Base-by-base conservation (phyloP, 768 basidiomycete species). In the Kwoniella sp. region DNA sequence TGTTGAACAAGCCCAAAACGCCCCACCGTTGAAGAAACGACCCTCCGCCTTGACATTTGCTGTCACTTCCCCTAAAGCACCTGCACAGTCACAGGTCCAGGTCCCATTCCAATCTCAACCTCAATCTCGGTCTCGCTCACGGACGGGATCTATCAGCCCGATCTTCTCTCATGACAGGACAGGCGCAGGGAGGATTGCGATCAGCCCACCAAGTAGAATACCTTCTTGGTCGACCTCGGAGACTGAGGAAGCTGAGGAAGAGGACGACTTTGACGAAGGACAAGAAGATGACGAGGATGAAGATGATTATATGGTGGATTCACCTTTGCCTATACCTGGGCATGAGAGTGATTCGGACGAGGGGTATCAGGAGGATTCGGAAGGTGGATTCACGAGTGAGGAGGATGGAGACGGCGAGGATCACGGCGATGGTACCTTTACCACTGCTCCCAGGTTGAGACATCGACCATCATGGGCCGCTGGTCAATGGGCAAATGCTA, bases 321-420 rank as follows among this genome's bases (percentile, higher is more conserved):
- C 62, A 19, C 62, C 62, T 4, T 53, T 64, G 27, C 62, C 62
- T 25, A 64, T 64, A n/a, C 62, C 62, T 21, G 62, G 62, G 15
- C 62, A 64, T 33, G 62, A 63, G 30, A 63, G 61, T 17, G 61
- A 64, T 58, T 56, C 56, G 13, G 60, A 59, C 36, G 46, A 55
- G 21, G 64, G 64, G 4, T 65, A 65, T 46, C 53, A 55, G 17
- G 64, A 65, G 47, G 64, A 65, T 22, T 49, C 51, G 30, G 64
- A 65, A 56, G 64, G 53, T 50, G 64, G 58, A 25, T 59, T 54
- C 37, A 65, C 64, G 13, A 52, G 57, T 21, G 64, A 65, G 30
- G 64, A 65, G 15, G 56, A 59, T 17, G 58, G 22, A 2, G 50
- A 55, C 17, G 55, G 21, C 17, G 48, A 40, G 9, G 37, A 29